Evolutionary conservation across 169 alveolate species (phyloP).

Genomic region (Miamiensis avidus): DNA sequence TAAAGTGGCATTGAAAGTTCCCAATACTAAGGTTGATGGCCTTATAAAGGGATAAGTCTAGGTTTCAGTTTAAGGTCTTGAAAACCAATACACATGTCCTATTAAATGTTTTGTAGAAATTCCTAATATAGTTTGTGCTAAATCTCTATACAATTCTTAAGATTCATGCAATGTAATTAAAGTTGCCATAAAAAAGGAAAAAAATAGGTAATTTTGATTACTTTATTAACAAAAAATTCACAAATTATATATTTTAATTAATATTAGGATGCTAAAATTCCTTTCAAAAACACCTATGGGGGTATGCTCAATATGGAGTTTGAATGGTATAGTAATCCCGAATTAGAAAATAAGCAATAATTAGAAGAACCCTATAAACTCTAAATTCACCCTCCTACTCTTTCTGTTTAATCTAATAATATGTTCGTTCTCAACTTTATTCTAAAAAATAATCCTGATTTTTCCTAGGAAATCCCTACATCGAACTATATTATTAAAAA

Average conservation of each 20-base stretch:
- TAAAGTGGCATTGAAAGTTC: conserved; percentile 13
- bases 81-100: neutral
- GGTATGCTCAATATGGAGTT: conserved; percentile 5
- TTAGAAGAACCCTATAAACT: neutral
- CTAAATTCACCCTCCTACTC: neutral
- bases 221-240: too few relatives aligned
- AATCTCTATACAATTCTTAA: neutral
- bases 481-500: neutral
- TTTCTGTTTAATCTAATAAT: conserved; percentile 6
- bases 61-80: conserved; percentile 1
- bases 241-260: too few relatives aligned
- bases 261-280: conserved; percentile 13
- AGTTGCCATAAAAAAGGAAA: conserved; percentile 14
- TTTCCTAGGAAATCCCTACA: neutral
- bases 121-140: conserved; percentile 13
- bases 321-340: neutral
- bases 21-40: neutral
- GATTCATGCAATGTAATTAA: neutral
- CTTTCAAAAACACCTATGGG: conserved; percentile 13
- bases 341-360: neutral
- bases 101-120: conserved; percentile 11
- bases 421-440: conserved; percentile 6
- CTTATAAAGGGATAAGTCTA: conserved; percentile 1
- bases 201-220: too few relatives aligned
- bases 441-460: neutral